Conservation (phyloP, 345 rosid genomes). For the Brassica napus region Da-Ae NC_063442.1:14390001-14390500, state of each 20-base stretch:
- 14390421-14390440: too few relatives aligned
- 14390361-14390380: too few relatives aligned
- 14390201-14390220: too few relatives aligned
- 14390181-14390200: neutral
- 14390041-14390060: neutral
- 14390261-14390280: slow-evolving; percentile 10
- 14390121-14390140: neutral
- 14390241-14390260: slow-evolving; percentile 27
- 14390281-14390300: slow-evolving; percentile 7
- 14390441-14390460: too few relatives aligned
- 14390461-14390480: neutral
- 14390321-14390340: too few relatives aligned
- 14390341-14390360: too few relatives aligned
- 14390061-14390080: neutral
- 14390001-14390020: neutral
- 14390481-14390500: slow-evolving; percentile 21
- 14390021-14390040: neutral
- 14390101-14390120: slow-evolving; percentile 1
- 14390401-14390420: too few relatives aligned
- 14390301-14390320: too few relatives aligned
- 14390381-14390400: too few relatives aligned
- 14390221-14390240: neutral
- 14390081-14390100: slow-evolving; percentile 25
- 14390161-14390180: neutral
- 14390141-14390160: slow-evolving; percentile 4